These are phyloP conservation scores for Limtongia smithiae DNA, from an alignment of 805 yeast species.

Conservation along the genomic window DNA sequence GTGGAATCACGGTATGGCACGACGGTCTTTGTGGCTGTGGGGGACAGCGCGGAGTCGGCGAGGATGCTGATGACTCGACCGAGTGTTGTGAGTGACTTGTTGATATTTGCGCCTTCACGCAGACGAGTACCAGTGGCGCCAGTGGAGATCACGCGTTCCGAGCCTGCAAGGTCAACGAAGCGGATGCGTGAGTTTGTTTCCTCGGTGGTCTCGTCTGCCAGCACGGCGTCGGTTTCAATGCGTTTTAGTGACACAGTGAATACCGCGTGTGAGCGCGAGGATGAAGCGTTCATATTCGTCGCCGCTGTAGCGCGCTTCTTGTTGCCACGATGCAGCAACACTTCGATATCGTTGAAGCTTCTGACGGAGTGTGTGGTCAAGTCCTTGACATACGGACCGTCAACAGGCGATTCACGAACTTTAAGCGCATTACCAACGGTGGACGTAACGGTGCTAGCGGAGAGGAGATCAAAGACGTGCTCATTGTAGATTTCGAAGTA, in stretches of 20 bases:
- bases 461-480: constrained; percentile 57
- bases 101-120: constrained; percentile 81
- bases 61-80: constrained; percentile 55
- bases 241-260: constrained; percentile 56
- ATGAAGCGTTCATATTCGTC: constrained; percentile 61
- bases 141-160: constrained; percentile 64
- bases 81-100: constrained; percentile 70
- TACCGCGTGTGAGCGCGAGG: constrained; percentile 74
- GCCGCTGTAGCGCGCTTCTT: constrained; percentile 55
- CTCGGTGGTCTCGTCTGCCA: constrained; percentile 14
- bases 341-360: constrained; percentile 44
- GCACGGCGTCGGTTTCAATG: constrained; percentile 38
- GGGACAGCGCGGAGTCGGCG: constrained; percentile 53
- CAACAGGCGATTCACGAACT: constrained; percentile 59
- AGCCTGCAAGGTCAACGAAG: constrained; percentile 79
- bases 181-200: constrained; percentile 41
- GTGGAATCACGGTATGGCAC: constrained; percentile 63
- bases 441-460: constrained; percentile 18
- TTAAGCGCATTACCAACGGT: constrained; percentile 12
- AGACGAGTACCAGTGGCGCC: constrained; percentile 48
- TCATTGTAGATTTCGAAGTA: constrained; percentile 72
- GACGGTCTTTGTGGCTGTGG: constrained; percentile 28
- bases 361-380: constrained; percentile 47
- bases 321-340: constrained; percentile 48
- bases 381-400: constrained; percentile 57